Percentiles rank a stretch among this genome's conserved stretches.
phyloP scores from a whole-genome alignment of 139 green algal genomes.

The Eudorina sp. region DNA sequence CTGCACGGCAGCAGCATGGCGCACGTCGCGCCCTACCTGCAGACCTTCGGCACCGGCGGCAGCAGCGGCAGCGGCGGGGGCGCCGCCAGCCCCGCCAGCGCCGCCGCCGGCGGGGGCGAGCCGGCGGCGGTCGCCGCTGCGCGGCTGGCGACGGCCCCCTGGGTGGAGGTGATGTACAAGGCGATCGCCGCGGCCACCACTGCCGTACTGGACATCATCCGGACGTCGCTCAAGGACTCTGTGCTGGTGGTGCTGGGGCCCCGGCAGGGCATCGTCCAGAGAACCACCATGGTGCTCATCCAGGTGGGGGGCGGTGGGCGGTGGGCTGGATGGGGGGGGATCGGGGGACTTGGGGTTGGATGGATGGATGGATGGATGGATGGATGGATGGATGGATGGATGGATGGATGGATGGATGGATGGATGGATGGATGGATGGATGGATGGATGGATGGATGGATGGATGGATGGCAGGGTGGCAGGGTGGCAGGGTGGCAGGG shows the following conservation, averaged over 20 bases:
- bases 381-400: no score
- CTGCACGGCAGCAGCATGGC: neutral
- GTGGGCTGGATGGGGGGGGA: neutral
- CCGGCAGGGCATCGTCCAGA: constrained; percentile 49
- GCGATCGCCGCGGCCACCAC: constrained; percentile 48
- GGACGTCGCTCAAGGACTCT: constrained; percentile 40
- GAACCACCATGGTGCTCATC: constrained; percentile 61
- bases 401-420: neutral
- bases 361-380: neutral
- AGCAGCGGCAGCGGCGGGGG: neutral
- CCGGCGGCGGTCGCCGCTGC: no score
- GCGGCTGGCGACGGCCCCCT: neutral
- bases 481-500: no score
- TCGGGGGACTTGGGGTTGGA: neutral
- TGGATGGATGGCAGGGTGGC: no score
- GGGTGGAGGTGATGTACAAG: constrained; percentile 51
- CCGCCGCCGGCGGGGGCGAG: neutral
- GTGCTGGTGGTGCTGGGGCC: constrained; percentile 54
- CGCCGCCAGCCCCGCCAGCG: neutral
- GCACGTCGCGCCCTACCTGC: neutral
- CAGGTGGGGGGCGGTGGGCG: constrained; percentile 17
- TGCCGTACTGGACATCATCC: constrained; percentile 49
- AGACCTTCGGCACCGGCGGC: neutral
- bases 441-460: neutral
- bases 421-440: no score